phyloP scores from a whole-genome alignment of 2,329 filamentous ascomycete species.

The Botrytis byssoidea region DNA sequence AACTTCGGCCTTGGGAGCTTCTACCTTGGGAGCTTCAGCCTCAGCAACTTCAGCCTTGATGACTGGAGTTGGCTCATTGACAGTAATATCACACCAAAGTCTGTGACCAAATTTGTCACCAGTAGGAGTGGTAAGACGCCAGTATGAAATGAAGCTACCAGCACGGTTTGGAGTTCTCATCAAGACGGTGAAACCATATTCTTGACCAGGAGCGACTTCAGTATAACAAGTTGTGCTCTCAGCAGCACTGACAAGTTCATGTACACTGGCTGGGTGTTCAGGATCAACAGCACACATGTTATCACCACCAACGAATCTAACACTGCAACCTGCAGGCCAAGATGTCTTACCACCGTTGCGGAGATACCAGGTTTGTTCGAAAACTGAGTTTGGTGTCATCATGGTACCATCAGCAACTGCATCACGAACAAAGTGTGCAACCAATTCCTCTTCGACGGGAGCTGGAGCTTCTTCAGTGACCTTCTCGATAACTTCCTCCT shows the following conservation, averaged over 20 bases:
- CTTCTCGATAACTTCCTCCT: conserved; percentile 28
- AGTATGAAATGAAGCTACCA: conserved; percentile 89
- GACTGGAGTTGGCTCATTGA: conserved; percentile 45
- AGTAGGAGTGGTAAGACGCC: conserved; percentile 82
- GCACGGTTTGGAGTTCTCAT: conserved; percentile 76
- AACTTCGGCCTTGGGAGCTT: conserved; percentile 28
- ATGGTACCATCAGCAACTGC: conserved; percentile 74
- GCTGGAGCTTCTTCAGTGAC: conserved; percentile 38
- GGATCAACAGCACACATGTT: conserved; percentile 93
- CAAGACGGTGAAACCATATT: conserved; percentile 76
- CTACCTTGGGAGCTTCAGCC: background rate
- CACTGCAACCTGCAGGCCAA: conserved; percentile 88
- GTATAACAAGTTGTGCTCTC: conserved; percentile 76
- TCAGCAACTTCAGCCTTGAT: conserved; percentile 30
- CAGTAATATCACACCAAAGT: conserved; percentile 89
- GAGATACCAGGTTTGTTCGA: conserved; percentile 89
- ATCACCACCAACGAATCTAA: conserved; percentile 90
- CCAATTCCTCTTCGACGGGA: conserved; percentile 44
- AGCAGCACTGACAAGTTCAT: conserved; percentile 72
- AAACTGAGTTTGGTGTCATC: conserved; percentile 67
- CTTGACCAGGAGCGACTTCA: conserved; percentile 69
- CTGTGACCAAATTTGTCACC: conserved; percentile 87
- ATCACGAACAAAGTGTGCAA: conserved; percentile 74
- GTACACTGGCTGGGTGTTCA: conserved; percentile 72
- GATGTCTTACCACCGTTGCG: conserved; percentile 74